Conservation (phyloP, 169 alveolate species). For the Theileria orientalis region DNA sequence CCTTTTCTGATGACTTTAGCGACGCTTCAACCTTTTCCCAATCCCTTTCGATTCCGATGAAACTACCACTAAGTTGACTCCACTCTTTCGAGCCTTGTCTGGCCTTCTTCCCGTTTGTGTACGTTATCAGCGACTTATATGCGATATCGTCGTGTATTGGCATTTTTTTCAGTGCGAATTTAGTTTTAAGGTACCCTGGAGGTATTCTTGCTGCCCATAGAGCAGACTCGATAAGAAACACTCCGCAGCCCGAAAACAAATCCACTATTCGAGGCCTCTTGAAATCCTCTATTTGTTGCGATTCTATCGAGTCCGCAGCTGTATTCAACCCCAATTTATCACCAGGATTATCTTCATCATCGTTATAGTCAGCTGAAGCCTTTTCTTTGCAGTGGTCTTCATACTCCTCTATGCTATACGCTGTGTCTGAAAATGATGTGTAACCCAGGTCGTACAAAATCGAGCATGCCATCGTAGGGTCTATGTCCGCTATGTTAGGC, state of each 20-base stretch:
- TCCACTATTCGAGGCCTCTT: conserved; percentile 10
- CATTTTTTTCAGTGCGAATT: conserved; percentile 22
- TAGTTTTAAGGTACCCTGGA: conserved; percentile 30
- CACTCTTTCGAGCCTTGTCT: conserved; percentile 13
- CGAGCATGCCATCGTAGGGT: conserved; percentile 54
- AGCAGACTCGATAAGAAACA: conserved; percentile 53
- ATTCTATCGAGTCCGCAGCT: background rate
- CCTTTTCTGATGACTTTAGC: conserved; percentile 49
- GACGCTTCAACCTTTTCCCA: conserved; percentile 62
- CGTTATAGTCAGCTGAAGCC: background rate
- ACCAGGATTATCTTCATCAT: background rate
- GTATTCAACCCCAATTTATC: background rate
- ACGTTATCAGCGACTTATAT: background rate
- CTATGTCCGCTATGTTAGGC: conserved; percentile 47
- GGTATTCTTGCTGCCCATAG: conserved; percentile 41
- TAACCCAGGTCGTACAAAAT: conserved; percentile 44
- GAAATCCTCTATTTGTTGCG: background rate
- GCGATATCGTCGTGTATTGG: conserved; percentile 14
- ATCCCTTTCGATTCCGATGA: conserved; percentile 46
- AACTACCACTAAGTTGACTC: conserved; percentile 6
- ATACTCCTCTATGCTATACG: conserved; percentile 10
- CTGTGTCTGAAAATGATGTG: background rate
- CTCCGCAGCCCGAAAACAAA: conserved; percentile 49
- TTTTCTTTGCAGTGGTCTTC: conserved; percentile 10
- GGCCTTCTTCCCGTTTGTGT: conserved; percentile 3